These are phyloP conservation scores for Yamadazyma tumulicola DNA, from an alignment of 805 yeast species.

Conservation along the genomic window DNA sequence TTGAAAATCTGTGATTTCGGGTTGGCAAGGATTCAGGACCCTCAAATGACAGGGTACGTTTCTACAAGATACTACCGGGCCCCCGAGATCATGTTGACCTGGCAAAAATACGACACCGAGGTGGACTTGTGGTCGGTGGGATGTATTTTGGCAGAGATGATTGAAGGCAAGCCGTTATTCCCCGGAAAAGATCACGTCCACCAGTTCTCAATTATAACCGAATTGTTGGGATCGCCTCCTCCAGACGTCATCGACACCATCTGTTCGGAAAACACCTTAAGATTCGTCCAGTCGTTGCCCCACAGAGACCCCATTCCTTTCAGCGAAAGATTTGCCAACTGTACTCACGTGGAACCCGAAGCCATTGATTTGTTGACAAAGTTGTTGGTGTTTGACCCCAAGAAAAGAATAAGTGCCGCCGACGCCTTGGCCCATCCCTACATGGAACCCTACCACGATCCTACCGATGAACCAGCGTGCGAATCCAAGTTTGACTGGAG, in stretches of 20 bases:
- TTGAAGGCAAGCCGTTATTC: constrained; percentile 93
- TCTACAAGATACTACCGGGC: constrained; percentile 95
- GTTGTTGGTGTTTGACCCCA: constrained; percentile 94
- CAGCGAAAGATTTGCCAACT: constrained; percentile 68
- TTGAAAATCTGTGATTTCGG: constrained; percentile 93
- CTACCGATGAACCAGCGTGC: constrained; percentile 95
- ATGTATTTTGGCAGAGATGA: constrained; percentile 96
- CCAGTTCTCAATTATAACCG: constrained; percentile 95
- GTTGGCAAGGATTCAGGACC: constrained; percentile 93
- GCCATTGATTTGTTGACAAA: constrained; percentile 85
- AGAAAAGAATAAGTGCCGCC: constrained; percentile 88
- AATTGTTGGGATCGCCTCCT: constrained; percentile 94
- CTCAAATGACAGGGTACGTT: constrained; percentile 98
- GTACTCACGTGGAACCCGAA: constrained; percentile 64
- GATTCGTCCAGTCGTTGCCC: constrained; percentile 92
- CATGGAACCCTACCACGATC: constrained; percentile 93
- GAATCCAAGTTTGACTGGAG: constrained; percentile 95
- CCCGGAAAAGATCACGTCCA: constrained; percentile 99
- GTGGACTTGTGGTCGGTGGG: constrained; percentile 99
- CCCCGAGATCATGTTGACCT: constrained; percentile 96
- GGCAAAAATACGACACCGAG: constrained; percentile 97
- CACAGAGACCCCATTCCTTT: constrained; percentile 90
- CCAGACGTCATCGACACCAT: constrained; percentile 93
- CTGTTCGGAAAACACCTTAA: constrained; percentile 89
- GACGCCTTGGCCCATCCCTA: constrained; percentile 89